A percentile compares a stretch with the other conserved stretches of the same genome.
These are phyloP conservation scores for Nepenthes alata DNA, from an alignment of 179 eudicot genomes.

Conservation along the genomic window DNA sequence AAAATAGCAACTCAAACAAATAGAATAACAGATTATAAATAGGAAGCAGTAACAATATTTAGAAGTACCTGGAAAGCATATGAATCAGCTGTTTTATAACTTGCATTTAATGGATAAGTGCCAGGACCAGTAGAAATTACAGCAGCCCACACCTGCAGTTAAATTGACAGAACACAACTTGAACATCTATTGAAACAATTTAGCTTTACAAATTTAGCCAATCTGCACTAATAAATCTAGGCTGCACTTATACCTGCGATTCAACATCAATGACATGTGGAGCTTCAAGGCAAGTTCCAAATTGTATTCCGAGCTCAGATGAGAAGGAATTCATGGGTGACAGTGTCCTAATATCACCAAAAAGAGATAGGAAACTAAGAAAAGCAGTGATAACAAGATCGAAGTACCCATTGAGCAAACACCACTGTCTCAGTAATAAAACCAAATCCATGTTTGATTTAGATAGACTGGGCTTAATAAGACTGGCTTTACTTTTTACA, in stretches of 20 bases:
- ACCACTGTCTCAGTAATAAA: too few relatives aligned
- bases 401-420: too few relatives aligned
- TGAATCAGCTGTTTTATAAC: constrained; percentile 76
- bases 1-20: constrained; percentile 10
- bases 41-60: constrained; percentile 1
- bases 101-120: constrained; percentile 71
- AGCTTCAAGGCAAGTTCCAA: constrained; percentile 81
- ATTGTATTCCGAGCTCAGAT: constrained; percentile 87
- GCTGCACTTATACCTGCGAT: constrained; percentile 48
- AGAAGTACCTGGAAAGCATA: constrained; percentile 67
- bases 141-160: constrained; percentile 66
- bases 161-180: neutral
- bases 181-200: neutral
- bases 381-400: neutral
- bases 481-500: too few relatives aligned
- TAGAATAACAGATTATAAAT: neutral
- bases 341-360: constrained; percentile 51
- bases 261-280: constrained; percentile 81
- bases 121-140: constrained; percentile 64
- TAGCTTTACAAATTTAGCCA: neutral
- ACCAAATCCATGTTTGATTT: too few relatives aligned
- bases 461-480: too few relatives aligned
- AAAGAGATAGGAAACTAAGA: neutral
- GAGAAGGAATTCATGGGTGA: constrained; percentile 85
- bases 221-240: constrained; percentile 3